Base-by-base conservation (phyloP, 2,329 filamentous ascomycete genomes). In the Raffaelea ambrosiae region DNA sequence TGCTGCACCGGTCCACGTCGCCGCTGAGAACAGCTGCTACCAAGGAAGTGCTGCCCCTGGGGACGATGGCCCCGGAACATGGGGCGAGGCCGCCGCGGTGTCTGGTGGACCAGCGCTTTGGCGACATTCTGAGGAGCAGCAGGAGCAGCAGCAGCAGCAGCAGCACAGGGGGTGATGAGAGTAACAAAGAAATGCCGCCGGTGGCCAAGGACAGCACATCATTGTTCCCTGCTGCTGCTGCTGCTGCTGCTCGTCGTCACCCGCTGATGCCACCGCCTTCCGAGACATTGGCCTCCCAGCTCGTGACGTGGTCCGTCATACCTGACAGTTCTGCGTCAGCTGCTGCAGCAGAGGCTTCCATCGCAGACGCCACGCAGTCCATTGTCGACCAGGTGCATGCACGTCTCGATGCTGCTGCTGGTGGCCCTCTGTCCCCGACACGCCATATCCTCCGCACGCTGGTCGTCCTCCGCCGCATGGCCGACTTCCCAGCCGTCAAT, bases 381-480 rank as follows among this genome's bases (percentile, higher is more conserved):
- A 57, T 81, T 2, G 66, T 77, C 18, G 56, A 62, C 19, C 65
- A 71, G 44, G 69, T 81, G 40, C 66, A 58, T 42, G 53, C 55
- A 36, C 66, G 61, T 3, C 66, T 80, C 2, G 54, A 56, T 0
- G 53, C 61, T 2, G 54, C 57, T 0, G 53, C 61, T n/a, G 58
- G 52, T 16, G 56, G 57, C 26, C 20, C 11, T 21, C 35, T 38
- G 22, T 13, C 44, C 5, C 33, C 65, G 11, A 57, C 68, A 1
- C 61, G 58, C 5, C 62, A 67, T 43, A 75, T 84, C 51, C 72
- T 74, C 40, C 78, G 71, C 55, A 73, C 77, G 3, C 63, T 79
- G 52, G 76, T 97, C 46, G 68, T 94, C 43, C 77, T 98, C 31
- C 81, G 84, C 46, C 75, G 74, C 48, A 96, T 97, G 85, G 63